Percentiles rank a stretch among this genome's conserved stretches.
Evolutionary conservation across 768 basidiomycete genomes (phyloP).

Genomic region (Fistulinella prunicolor): DNA sequence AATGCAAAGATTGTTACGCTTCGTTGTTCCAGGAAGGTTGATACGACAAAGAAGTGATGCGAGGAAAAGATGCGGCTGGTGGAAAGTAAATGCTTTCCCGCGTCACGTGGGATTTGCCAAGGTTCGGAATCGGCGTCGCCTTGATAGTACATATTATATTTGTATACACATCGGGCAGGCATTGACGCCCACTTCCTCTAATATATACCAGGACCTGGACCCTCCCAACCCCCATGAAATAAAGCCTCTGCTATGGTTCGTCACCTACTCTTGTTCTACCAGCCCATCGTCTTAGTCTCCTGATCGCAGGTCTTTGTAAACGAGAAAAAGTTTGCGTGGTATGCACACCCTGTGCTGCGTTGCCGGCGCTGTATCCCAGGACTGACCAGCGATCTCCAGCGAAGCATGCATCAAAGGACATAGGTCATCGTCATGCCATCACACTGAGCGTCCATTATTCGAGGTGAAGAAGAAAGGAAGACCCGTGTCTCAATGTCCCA

Average conservation of each 20-base stretch:
- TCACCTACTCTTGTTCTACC: background rate
- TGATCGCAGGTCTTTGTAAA: conserved; percentile 64
- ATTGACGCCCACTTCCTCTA: background rate
- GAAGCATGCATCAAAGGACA: conserved; percentile 95
- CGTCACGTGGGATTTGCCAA: background rate
- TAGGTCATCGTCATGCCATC: conserved; percentile 83
- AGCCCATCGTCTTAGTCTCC: background rate
- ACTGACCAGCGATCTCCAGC: conserved; percentile 39
- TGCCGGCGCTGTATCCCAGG: background rate
- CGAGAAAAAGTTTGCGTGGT: conserved; percentile 76
- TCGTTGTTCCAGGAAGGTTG: too few relatives aligned
- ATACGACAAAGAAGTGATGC: too few relatives aligned
- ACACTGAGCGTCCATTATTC: conserved; percentile 85
- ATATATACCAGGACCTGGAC: conserved; percentile 4
- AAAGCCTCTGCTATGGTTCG: conserved; percentile 23
- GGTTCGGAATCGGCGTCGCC: background rate
- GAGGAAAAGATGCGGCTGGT: too few relatives aligned
- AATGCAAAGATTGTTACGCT: too few relatives aligned
- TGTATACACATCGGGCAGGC: background rate
- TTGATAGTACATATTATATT: background rate
- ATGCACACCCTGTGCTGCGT: conserved; percentile 17
- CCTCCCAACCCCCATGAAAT: background rate
- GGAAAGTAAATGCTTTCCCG: background rate
- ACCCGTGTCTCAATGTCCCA: conserved; percentile 85
- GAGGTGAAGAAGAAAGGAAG: conserved; percentile 93